These are phyloP conservation scores for Diaporthe sp. DNA, from an alignment of 2,329 filamentous ascomycete genomes.

Conservation along the genomic window DNA sequence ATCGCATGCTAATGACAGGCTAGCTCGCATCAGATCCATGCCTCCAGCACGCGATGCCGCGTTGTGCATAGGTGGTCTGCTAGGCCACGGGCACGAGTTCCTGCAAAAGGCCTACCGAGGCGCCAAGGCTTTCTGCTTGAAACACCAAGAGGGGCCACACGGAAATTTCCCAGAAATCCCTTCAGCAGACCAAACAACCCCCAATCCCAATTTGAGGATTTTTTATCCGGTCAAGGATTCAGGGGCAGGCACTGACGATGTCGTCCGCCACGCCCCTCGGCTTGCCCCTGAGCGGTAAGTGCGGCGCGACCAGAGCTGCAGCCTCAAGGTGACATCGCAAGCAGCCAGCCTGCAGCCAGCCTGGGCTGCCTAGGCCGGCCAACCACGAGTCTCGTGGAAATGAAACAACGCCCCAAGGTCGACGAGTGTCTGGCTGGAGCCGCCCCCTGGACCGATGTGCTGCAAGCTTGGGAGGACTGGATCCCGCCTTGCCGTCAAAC, in stretches of 20 bases:
- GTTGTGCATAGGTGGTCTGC: conserved; percentile 4
- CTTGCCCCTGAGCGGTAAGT: conserved; percentile 19
- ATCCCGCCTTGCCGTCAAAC: conserved; percentile 13
- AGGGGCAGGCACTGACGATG: conserved; percentile 16
- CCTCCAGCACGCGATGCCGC: conserved; percentile 24
- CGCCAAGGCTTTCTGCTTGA: conserved; percentile 36
- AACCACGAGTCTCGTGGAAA: conserved; percentile 23
- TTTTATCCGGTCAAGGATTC: conserved; percentile 3
- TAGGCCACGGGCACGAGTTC: conserved; percentile 13
- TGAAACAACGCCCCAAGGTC: conserved; percentile 35
- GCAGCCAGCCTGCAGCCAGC: conserved; percentile 28
- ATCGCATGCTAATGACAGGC: conserved; percentile 10
- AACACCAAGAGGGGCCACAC: conserved; percentile 24
- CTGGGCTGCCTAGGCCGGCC: conserved; percentile 8
- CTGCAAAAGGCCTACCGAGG: conserved; percentile 16
- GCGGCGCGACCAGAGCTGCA: conserved; percentile 27
- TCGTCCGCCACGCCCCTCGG: conserved; percentile 6
- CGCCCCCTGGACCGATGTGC: conserved; percentile 24
- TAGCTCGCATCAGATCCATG: conserved; percentile 22
- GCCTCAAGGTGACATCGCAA: conserved; percentile 37
- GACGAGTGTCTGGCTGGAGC: conserved; percentile 13
- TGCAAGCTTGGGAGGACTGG: conserved; percentile 26
- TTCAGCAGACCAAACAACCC: conserved; percentile 13
- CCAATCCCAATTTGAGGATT: conserved; percentile 22
- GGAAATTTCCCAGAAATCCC: conserved; percentile 36